Evolutionary conservation across 345 rosid genomes (phyloP).

Genomic region (Camelina laxa): DNA sequence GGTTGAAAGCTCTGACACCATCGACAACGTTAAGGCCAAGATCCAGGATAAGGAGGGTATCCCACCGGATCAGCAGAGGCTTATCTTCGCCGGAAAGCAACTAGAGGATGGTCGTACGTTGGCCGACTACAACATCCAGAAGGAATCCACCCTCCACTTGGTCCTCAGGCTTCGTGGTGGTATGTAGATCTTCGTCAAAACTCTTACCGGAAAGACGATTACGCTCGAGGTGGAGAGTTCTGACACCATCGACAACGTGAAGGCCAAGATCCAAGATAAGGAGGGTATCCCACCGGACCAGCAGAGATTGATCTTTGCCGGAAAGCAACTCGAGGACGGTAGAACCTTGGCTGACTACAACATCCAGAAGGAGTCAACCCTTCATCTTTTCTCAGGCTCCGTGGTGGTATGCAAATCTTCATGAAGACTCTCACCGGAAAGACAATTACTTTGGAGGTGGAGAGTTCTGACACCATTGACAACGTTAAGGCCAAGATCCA

Average conservation of each 20-base stretch:
- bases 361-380: constrained; percentile 51
- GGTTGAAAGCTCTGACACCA: constrained; percentile 52
- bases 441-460: constrained; percentile 53
- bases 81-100: constrained; percentile 47
- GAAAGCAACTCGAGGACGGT: constrained; percentile 55
- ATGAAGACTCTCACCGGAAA: constrained; percentile 51
- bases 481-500: constrained; percentile 56
- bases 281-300: constrained; percentile 58
- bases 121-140: constrained; percentile 50
- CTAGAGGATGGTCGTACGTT: constrained; percentile 39
- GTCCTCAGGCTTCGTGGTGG: constrained; percentile 49
- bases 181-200: constrained; percentile 55
- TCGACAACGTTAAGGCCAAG: constrained; percentile 50
- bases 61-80: constrained; percentile 48
- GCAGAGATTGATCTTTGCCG: constrained; percentile 54
- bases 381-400: constrained; percentile 45
- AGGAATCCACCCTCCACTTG: constrained; percentile 43
- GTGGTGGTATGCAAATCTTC: constrained; percentile 59
- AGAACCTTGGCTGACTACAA: constrained; percentile 53
- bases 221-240: constrained; percentile 51
- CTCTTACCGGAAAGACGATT: constrained; percentile 51
- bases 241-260: constrained; percentile 55
- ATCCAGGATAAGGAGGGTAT: constrained; percentile 52
- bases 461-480: constrained; percentile 53
- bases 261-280: constrained; percentile 54